Evolutionary conservation across 2,329 filamentous ascomycete species (phyloP), one percentile per base, ranked within the genome.

Genomic region (Cytospora leucostoma): DNA sequence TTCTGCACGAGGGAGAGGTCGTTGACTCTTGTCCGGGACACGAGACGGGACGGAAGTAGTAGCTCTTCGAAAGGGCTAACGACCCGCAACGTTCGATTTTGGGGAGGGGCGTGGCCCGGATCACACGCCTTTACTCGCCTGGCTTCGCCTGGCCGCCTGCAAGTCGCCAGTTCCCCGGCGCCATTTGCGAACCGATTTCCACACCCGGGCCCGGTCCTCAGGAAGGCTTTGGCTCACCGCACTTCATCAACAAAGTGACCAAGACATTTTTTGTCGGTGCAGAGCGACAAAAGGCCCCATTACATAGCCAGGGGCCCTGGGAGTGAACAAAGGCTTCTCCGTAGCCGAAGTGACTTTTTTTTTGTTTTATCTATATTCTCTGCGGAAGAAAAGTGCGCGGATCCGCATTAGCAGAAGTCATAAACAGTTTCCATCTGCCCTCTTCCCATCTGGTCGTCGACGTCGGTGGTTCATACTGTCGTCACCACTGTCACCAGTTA

Each of bases 11-110:
- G 54, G 32, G 47, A 52, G 15, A 61, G 51, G 58, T 61, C 55
- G 51, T 61, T 47, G 58, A 61, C 40, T 51, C n/a, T n/a, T n/a
- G 27, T 27, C 27, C 27, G 27, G 47, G 47, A 53, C 50, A 40
- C 58, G 58, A 51, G 50, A 34, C 50, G 32, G 32, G 27, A 49
- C 50, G 58, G n/a, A n/a, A n/a, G 15, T 27, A 15, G 54, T 51
- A 61, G 58, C 58, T 49, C 27, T 27, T 27, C 58, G 37, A 54
- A 63, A 61, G 49, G 49, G 54, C 55, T 62, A 50, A 60, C 59
- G 63, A 59, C 59, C 63, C 63, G 63, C 63, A 65, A 40, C 54
- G 52, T 56, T 34, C 34, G 21, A 54, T 55, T 33, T n/a, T 56
- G 47, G 34, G 56, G 61, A 37, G 59, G 58, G 58, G 49, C 49